Conservation (phyloP, 495 filamentous ascomycete genomes). For the Aspergillus sparsus region DNA sequence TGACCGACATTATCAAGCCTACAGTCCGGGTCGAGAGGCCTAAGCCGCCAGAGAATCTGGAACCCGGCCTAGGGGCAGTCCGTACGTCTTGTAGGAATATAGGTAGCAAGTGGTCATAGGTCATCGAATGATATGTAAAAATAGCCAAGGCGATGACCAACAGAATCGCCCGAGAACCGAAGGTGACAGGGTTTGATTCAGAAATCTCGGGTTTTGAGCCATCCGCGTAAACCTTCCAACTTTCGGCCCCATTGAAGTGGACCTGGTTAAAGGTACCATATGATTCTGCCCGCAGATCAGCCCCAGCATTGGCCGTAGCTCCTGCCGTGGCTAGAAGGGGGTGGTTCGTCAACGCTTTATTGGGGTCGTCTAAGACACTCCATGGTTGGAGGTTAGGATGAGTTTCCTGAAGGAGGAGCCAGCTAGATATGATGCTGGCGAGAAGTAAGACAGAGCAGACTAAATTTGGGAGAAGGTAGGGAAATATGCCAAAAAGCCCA, state of each 20-base stretch:
- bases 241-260: constrained; percentile 48
- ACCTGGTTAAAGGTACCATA: constrained; percentile 76
- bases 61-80: constrained; percentile 33
- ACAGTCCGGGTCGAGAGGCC: constrained; percentile 72
- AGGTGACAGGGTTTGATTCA: constrained; percentile 49
- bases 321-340: constrained; percentile 72
- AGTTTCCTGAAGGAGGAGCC: constrained; percentile 73
- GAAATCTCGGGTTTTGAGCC: constrained; percentile 40
- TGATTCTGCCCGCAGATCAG: constrained; percentile 70
- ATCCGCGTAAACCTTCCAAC: constrained; percentile 51
- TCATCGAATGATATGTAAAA: constrained; percentile 88
- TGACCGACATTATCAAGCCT: constrained; percentile 76
- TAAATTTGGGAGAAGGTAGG: constrained; percentile 81
- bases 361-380: constrained; percentile 45
- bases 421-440: constrained; percentile 72
- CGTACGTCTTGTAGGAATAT: constrained; percentile 79
- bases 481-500: constrained; percentile 71
- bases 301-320: constrained; percentile 65
- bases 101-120: constrained; percentile 79
- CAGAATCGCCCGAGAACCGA: constrained; percentile 66
- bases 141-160: constrained; percentile 73
- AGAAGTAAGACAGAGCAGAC: constrained; percentile 73
- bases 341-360: constrained; percentile 62
- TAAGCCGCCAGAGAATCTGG: constrained; percentile 69
- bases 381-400: constrained; percentile 75